phyloP scores from a whole-genome alignment of 1,284 basidiomycete genomes.

The Cutaneotrichosporon mucoides region DNA sequence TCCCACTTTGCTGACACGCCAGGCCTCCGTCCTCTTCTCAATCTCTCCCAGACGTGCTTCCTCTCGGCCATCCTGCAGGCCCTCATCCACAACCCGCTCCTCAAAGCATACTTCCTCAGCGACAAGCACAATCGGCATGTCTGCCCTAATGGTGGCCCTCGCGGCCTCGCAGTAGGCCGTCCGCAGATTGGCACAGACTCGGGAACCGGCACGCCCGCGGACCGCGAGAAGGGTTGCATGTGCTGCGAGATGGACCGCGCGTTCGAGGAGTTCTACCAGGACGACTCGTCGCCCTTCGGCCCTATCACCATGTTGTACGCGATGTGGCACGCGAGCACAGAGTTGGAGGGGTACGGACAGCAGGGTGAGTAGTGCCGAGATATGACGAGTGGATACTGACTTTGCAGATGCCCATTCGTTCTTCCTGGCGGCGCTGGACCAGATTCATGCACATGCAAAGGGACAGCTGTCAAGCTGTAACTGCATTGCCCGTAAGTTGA shows the following conservation, averaged over 20 bases:
- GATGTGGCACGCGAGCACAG: slow-evolving; percentile 78
- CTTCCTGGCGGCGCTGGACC: slow-evolving; percentile 74
- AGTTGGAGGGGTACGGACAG: slow-evolving; percentile 85
- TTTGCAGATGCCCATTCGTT: slow-evolving; percentile 51
- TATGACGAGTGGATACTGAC: slow-evolving; percentile 12
- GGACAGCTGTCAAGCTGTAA: slow-evolving; percentile 63
- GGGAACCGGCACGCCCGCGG: slow-evolving; percentile 19
- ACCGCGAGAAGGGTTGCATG: slow-evolving; percentile 64
- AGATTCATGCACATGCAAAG: slow-evolving; percentile 73
- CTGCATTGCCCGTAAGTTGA: slow-evolving; percentile 66
- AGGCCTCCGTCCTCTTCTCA: slow-evolving; percentile 82
- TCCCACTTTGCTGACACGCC: neutral
- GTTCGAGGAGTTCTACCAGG: slow-evolving; percentile 78
- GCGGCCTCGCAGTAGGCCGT: slow-evolving; percentile 31
- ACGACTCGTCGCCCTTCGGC: slow-evolving; percentile 66
- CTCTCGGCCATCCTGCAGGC: slow-evolving; percentile 88
- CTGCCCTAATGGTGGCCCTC: slow-evolving; percentile 30
- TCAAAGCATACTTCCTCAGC: slow-evolving; percentile 83
- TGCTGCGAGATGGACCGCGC: slow-evolving; percentile 94
- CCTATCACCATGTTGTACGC: slow-evolving; percentile 79
- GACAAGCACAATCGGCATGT: slow-evolving; percentile 55
- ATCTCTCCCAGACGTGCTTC: slow-evolving; percentile 87
- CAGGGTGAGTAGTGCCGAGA: slow-evolving; percentile 55
- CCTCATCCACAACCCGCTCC: slow-evolving; percentile 86
- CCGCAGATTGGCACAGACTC: slow-evolving; percentile 19